Evolutionary conservation across 352 stramenopile species (phyloP).

Genomic region (Pythium scleroteichum): DNA sequence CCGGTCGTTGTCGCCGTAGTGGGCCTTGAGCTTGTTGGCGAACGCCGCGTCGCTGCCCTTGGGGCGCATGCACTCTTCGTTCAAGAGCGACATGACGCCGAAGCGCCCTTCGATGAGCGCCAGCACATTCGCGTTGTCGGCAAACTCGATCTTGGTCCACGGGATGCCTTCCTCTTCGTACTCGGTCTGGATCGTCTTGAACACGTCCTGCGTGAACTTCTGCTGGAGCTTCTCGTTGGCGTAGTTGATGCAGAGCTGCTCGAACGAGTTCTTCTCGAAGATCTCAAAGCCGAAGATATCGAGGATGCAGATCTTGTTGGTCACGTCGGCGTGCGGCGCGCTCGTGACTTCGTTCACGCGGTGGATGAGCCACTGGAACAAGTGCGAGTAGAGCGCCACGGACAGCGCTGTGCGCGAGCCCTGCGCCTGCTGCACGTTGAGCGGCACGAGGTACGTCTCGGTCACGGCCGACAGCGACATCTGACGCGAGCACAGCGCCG

Average conservation of each 20-base stretch:
- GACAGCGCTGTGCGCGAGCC: conserved; percentile 73
- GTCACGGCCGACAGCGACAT: conserved; percentile 77
- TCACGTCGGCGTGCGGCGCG: conserved; percentile 46
- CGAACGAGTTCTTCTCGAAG: conserved; percentile 96
- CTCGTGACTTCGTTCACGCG: conserved; percentile 81
- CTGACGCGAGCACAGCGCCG: conserved; percentile 72
- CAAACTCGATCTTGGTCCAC: conserved; percentile 91
- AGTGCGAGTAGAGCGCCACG: conserved; percentile 91
- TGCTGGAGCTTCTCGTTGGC: conserved; percentile 91
- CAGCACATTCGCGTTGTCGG: conserved; percentile 91
- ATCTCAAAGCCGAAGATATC: conserved; percentile 99
- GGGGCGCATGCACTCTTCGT: conserved; percentile 92
- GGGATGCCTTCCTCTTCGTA: conserved; percentile 95
- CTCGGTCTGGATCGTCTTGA: conserved; percentile 94
- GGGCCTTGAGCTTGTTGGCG: conserved; percentile 85
- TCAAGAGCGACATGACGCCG: conserved; percentile 91
- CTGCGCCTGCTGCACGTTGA: conserved; percentile 82
- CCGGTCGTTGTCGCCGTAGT: conserved; percentile 88
- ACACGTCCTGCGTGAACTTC: conserved; percentile 93
- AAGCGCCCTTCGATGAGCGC: conserved; percentile 86
- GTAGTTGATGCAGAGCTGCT: conserved; percentile 89
- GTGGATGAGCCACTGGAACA: conserved; percentile 97
- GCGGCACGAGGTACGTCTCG: conserved; percentile 83
- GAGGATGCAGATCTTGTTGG: conserved; percentile 89
- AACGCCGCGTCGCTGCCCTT: conserved; percentile 87